Evolutionary conservation across 2,329 filamentous ascomycete species (phyloP), one percentile per base, ranked within the genome.

Genomic region (Onygenales sp.): DNA sequence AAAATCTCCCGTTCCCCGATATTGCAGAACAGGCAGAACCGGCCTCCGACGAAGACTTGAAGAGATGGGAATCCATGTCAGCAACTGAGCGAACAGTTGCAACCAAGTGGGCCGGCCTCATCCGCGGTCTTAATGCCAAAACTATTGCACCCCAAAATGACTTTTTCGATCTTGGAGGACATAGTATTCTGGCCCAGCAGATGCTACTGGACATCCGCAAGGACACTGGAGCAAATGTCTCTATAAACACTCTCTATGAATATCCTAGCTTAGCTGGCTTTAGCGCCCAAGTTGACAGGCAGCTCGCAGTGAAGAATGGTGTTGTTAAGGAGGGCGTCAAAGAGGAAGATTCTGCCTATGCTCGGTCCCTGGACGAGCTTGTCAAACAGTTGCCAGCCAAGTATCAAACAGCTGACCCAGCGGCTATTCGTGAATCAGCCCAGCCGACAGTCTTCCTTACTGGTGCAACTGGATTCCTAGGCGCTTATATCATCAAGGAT

Each of bases 381-480:
- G 61, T 71, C 11, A 67, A 69, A 11, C 65, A 75, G 36, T 70
- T 87, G 10, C 78, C 82, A 1, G 58, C 60, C 39, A 64, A 60
- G 11, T 76, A 73, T 60, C 63, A 65, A 44, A 41, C 57, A 17
- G 62, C 66, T 5, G 59, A 66, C 46, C 46, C 63, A 27, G 55
- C 55, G 6, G 54, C 60, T n/a, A 61, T 68, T 31, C 56, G 59
- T 2, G 44, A 63, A 11, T 59, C 67, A 10, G 61, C 54, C 51
- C 11, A 41, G 50, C 35, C 75, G 2, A 89, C 85, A 0, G 77
- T 93, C 9, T 87, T 96, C 68, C 72, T 96, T 5, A 96, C 91
- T 2, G 90, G 92, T 43, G 89, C 88, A 3, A 96, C 91, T 5
- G 91, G 91, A 2, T 96, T 96, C 75, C 71, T 96, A 17, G 91